Evolutionary conservation across 2,329 filamentous ascomycete species (phyloP), one percentile per base, ranked within the genome.

Genomic region (Cordyceps fumosorosea): DNA sequence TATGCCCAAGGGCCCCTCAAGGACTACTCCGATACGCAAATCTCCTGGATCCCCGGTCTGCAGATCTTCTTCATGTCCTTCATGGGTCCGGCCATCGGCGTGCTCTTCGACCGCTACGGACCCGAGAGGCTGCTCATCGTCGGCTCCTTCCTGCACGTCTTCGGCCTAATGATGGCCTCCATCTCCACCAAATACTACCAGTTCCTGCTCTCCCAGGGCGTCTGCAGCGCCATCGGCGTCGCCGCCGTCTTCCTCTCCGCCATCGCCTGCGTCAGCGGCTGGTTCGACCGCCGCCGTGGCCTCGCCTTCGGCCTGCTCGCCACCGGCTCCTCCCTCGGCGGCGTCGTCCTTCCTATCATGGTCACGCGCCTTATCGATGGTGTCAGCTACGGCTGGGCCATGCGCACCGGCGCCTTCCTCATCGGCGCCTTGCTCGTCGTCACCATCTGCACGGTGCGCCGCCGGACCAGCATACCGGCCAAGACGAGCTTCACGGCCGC

Each of bases 91-190:
- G 66, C 88, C 29, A 79, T 84, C 37, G 87, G 87, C 2, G 79
- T 77, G 50, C 63, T 86, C 1, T 87, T 81, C 67, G 86, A 89
- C 67, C 81, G 78, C 63, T 81, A 84, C 65, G 86, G 86, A 0
- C 83, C 85, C 0, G 77, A 78, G 48, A 78, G 75, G 55, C 72
- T 88, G 1, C 68, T 85, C 4, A 47, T 81, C 3, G 67, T 70
- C 48, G 82, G 83, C 16, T 78, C 77, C 0, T 72, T 84, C 60
- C 68, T 84, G 40, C 80, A 84, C 65, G 77, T 86, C 34, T 80
- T 86, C 58, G 79, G 81, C 7, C 67, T 86, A 18, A 85, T 87
- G 81, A 84, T 86, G 82, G 77, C 81, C 0, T 80, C 76, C 44
- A 70, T 86, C 37, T 65, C 67, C 5, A 71, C 65, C 0, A 45